These are phyloP conservation scores for Viscum album DNA, from an alignment of 177 flowering plant species.

Conservation along the genomic window DNA sequence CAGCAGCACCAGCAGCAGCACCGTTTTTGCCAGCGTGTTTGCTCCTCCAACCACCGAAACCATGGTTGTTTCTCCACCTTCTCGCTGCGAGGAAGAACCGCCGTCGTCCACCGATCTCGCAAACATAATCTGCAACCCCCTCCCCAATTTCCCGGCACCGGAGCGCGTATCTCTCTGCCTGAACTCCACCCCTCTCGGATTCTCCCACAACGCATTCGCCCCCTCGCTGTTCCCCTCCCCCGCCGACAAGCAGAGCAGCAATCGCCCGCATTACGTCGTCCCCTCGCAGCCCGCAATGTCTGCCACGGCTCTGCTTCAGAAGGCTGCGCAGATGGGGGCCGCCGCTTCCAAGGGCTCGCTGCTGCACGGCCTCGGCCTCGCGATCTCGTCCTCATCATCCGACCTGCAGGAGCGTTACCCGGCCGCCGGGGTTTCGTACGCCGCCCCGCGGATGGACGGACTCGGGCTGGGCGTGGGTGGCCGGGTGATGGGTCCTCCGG, in stretches of 20 bases:
- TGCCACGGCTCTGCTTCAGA: constrained; percentile 63
- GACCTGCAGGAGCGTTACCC: constrained; percentile 8
- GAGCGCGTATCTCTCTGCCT: constrained; percentile 56
- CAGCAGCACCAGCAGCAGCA: constrained; percentile 23
- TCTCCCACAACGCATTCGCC: constrained; percentile 20
- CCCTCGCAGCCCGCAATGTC: constrained; percentile 60
- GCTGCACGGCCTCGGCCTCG: constrained; percentile 32
- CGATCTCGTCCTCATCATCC: constrained; percentile 19
- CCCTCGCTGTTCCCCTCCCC: constrained; percentile 32
- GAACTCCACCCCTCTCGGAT: constrained; percentile 29
- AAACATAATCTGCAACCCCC: constrained; percentile 3
- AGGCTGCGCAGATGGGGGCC: constrained; percentile 50
- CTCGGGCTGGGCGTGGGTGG: constrained; percentile 31
- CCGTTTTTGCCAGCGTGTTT: constrained; percentile 42
- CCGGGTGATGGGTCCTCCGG: constrained; percentile 21
- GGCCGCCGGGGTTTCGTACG: constrained; percentile 2
- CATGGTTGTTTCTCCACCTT: constrained; percentile 12
- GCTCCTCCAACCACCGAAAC: constrained; percentile 27
- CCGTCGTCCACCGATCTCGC: constrained; percentile 19
- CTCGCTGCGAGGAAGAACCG: constrained; percentile 5
- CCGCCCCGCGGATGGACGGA: constrained; percentile 12
- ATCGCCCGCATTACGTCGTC: constrained; percentile 24
- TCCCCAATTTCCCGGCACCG: constrained; percentile 7
- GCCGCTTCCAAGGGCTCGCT: constrained; percentile 30
- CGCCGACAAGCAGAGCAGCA: constrained; percentile 16